phyloP scores from a whole-genome alignment of 495 filamentous ascomycete species.

The Evansstolkia leycettana region DNA sequence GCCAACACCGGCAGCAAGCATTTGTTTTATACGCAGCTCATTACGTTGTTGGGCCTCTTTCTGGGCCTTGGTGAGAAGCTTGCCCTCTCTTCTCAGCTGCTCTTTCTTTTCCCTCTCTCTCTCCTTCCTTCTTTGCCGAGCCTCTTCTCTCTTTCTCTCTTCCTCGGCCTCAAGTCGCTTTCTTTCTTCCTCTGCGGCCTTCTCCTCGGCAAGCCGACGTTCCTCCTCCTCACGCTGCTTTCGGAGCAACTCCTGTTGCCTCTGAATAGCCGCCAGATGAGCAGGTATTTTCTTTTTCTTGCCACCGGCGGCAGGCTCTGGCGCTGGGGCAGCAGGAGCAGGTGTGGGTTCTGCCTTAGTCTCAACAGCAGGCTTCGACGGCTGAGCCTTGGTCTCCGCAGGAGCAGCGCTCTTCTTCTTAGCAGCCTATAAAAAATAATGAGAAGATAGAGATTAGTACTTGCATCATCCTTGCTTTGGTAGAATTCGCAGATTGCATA shows the following conservation, averaged over 20 bases:
- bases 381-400: conserved; percentile 17
- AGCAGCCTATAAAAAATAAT: conserved; percentile 41
- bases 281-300: conserved; percentile 90
- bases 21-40: conserved; percentile 83
- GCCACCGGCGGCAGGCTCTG: conserved; percentile 44
- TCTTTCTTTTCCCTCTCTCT: conserved; percentile 94
- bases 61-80: conserved; percentile 88
- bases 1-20: conserved; percentile 70
- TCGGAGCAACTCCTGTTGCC: conserved; percentile 76
- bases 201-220: conserved; percentile 56
- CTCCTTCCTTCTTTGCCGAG: conserved; percentile 73
- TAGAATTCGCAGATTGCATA: not conserved
- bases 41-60: conserved; percentile 72
- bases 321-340: conserved; percentile 21
- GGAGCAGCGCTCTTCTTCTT: conserved; percentile 40
- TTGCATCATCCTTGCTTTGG: conserved; percentile 1
- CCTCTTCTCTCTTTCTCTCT: conserved; percentile 58
- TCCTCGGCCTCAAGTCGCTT: conserved; percentile 62
- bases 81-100: conserved; percentile 89
- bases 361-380: conserved; percentile 30
- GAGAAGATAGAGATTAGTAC: conserved; percentile 1
- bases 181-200: conserved; percentile 57
- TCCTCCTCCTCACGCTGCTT: conserved; percentile 66
- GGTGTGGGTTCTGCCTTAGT: conserved; percentile 36
- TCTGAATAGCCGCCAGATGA: conserved; percentile 71